phyloP scores from a whole-genome alignment of 1,139 yeast species.

The Magnusiomyces starmeri region DNA sequence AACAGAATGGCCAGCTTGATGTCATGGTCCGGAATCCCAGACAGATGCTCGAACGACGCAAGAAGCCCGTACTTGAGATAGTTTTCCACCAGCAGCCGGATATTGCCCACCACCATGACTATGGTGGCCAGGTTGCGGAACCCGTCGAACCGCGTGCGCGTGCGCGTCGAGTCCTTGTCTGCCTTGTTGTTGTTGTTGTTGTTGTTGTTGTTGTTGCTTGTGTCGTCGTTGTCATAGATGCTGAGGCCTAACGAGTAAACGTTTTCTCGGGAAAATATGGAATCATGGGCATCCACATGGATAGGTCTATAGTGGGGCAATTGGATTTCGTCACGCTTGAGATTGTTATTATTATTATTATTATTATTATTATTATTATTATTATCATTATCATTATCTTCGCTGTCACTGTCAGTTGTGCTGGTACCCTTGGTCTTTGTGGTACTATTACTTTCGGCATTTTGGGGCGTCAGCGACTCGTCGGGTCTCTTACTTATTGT shows the following conservation, averaged over 20 bases:
- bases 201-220: neutral
- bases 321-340: neutral
- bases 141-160: conserved; percentile 31
- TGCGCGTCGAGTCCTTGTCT: neutral
- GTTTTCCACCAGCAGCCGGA: conserved; percentile 36
- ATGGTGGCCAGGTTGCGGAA: conserved; percentile 38
- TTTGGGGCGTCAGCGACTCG: no score
- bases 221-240: neutral
- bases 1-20: conserved; percentile 24
- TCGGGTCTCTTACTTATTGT: no score
- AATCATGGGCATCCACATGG: conserved; percentile 19
- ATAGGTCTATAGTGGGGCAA: conserved; percentile 24
- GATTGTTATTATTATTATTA: neutral
- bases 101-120: conserved; percentile 34
- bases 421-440: neutral
- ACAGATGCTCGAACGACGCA: conserved; percentile 28
- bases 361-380: conserved; percentile 3
- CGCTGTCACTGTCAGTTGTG: neutral
- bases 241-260: neutral
- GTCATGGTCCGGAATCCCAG: conserved; percentile 32
- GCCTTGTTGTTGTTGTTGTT: neutral
- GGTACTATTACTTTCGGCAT: neutral
- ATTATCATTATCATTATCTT: neutral
- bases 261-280: conserved; percentile 21
- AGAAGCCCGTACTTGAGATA: conserved; percentile 35